These are phyloP conservation scores for Daldinia grandis DNA, from an alignment of 495 filamentous ascomycete genomes.

Conservation along the genomic window DNA sequence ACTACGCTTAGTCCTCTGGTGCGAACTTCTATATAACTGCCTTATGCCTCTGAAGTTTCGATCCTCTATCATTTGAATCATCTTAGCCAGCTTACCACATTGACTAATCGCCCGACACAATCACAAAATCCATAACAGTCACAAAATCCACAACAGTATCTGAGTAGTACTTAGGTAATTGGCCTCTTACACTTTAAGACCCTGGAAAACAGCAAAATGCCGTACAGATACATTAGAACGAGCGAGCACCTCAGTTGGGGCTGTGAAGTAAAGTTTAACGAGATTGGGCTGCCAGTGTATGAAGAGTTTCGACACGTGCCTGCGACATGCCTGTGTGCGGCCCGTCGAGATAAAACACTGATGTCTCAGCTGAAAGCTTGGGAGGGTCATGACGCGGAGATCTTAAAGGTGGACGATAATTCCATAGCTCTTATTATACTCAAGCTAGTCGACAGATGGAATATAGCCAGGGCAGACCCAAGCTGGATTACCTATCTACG, in stretches of 20 bases:
- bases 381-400: not conserved
- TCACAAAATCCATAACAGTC: not conserved
- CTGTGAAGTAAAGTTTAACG: slow-evolving; percentile 1
- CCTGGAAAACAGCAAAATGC: not conserved
- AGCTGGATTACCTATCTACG: not conserved
- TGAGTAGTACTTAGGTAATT: too few species aligned
- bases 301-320: not conserved
- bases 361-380: not conserved
- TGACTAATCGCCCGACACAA: not conserved
- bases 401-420: slow-evolving; percentile 1
- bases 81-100: not conserved
- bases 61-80: too few species aligned
- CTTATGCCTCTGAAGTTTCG: not conserved
- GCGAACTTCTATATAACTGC: not conserved
- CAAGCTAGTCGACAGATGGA: slow-evolving; percentile 11
- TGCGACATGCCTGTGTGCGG: not conserved
- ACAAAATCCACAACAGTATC: not conserved
- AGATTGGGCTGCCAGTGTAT: slow-evolving; percentile 5
- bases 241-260: not conserved
- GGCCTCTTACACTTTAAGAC: not conserved
- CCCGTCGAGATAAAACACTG: not conserved
- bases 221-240: not conserved
- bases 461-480: not conserved
- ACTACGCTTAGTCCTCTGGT: not conserved
- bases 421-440: not conserved